Evolutionary conservation across 768 basidiomycete genomes (phyloP), one percentile per base, ranked within the genome.

Genomic region (Suillus occidentalis): DNA sequence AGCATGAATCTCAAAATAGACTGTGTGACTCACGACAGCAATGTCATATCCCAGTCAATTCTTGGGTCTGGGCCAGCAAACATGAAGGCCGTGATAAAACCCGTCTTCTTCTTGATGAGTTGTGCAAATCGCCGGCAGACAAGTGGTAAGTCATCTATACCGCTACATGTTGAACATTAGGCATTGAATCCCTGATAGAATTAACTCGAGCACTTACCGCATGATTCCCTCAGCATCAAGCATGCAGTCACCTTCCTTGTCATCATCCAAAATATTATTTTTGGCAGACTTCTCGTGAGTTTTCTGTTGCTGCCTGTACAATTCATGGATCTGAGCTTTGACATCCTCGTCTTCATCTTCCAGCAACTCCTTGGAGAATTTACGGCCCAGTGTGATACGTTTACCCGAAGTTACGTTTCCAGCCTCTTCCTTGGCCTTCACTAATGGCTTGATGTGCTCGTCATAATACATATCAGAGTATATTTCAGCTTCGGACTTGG

Each of bases 11-110:
- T 12, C 9, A 4, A 47, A 47, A 47, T 22, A 47, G 47, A n/a
- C n/a, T 22, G 2, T 40, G 6, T 22, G n/a, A 20, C 55, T 64
- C 18, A 64, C 63, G 25, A 64, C 14, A 64, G 14, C 7, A 37
- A 64, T 7, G 63, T 50, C 28, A 64, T 60, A 18, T 64, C 63
- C 63, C 63, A 64, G 36, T 64, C 59, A 20, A 14, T 58, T 12
- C 43, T 58, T 2, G 57, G 63, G 18, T 64, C 56, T 14, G 57
- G 63, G 5, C 63, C 57, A 3, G 63, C 63, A 14, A 57, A 64
- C 28, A 64, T n/a, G 40, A 52, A 52, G 8, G 63, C 60, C 4
- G 52, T 18, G 0, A 50, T 36, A 5, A 47, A 58, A 10, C 58
- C 57, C 6, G 39, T 43, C 22, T 47, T 47, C 16, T 16, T 37